A percentile compares a stretch with the other conserved stretches of the same genome.
Conservation (phyloP, 2,329 filamentous ascomycete species). For the Penicillium rolfsii region DNA sequence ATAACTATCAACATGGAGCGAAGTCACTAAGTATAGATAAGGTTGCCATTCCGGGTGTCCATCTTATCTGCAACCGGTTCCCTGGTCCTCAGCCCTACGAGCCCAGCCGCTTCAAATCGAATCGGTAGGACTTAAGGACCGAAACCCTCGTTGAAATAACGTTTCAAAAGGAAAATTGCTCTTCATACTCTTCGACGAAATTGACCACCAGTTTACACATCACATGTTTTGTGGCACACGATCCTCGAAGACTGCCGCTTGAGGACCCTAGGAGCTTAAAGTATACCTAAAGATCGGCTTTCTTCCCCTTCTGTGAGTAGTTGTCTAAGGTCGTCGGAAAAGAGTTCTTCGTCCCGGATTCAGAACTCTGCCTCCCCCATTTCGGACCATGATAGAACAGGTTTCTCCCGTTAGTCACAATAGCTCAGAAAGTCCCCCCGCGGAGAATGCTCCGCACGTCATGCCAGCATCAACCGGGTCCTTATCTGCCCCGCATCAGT, state of each 20-base stretch:
- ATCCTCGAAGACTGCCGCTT: not conserved
- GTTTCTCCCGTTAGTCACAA: not conserved
- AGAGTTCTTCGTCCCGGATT: not conserved
- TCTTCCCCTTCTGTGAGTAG: not conserved
- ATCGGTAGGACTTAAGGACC: too few relatives aligned
- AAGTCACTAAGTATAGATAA: not conserved
- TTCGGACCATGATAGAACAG: not conserved
- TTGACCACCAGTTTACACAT: not conserved
- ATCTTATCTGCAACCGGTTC: not conserved
- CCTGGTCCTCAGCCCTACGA: not conserved
- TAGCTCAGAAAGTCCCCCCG: not conserved
- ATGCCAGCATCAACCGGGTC: not conserved
- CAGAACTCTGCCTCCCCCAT: not conserved
- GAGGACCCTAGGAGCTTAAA: not conserved
- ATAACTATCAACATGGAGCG: too few relatives aligned
- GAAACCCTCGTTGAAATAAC: too few relatives aligned
- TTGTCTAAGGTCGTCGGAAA: not conserved
- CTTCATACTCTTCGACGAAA: not conserved
- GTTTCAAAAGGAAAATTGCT: too few relatives aligned
- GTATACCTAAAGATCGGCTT: not conserved
- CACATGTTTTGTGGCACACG: not conserved
- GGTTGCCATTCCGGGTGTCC: not conserved
- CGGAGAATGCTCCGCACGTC: not conserved
- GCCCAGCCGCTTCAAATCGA: not conserved
- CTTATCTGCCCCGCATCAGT: slow-evolving; percentile 4